Evolutionary conservation across 179 eudicot genomes (phyloP), one percentile per base, ranked within the genome.

Genomic region (Silene vulgaris): DNA sequence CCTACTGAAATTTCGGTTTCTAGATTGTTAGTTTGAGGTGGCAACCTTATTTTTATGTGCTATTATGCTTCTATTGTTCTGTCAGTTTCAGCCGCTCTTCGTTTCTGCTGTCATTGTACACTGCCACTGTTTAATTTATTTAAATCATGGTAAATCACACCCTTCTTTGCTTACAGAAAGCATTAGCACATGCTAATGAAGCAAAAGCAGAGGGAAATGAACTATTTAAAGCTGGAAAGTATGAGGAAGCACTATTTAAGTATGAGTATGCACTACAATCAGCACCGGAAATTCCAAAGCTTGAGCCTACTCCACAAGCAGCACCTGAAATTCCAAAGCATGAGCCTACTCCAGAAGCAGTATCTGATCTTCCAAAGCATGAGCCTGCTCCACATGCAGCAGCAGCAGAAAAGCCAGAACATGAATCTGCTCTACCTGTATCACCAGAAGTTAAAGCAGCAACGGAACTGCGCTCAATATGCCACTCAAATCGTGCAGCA

Each of bases 121-220:
- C 21, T 19, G 28, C 50, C 8, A 14, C 37, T 11, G 30, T 57
- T 65, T 9, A 35, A 48, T 16, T 71, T 19, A 17, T 60, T 62
- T 60, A 11, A 21, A 5, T 17, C 52, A 20, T 73, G 16, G 76
- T 43, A 17, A 70, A 8, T 19, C 0, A 9, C 7, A 1, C 17
- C 0, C 52, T 60, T 29, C 40, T 45, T 30, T 65, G 50, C 77
- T 79, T 56, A 69, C 84, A 96, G 97, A 89, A 83, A 79, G 89
- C 91, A 21, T 66, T 90, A 61, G 85, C 76, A 12, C 89, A 88
- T 78, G 97, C 97, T 28, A 96, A 96, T 86, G 91, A 88, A 71
- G 96, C 89, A 56, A 96, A 96, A 78, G 76, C 68, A 73, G 90
- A 89, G 81, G 97, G 99, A 43, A 96, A 96, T 83, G 72, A 69